Evolutionary conservation across 352 stramenopile genomes (phyloP), one percentile per base, ranked within the genome.

Genomic region (Phytophthora citrophthora): DNA sequence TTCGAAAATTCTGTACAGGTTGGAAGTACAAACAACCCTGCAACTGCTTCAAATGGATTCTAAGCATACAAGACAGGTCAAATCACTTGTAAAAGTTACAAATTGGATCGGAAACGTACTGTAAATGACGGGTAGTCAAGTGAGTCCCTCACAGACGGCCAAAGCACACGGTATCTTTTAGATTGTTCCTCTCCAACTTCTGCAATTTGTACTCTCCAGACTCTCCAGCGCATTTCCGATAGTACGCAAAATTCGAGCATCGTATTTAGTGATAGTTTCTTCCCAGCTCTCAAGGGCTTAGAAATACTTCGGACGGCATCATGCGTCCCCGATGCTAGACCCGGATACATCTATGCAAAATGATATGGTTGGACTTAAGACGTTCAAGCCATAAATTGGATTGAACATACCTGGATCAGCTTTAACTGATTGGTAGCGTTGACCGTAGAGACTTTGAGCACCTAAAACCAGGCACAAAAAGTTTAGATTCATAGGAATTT

Each of bases 61-160:
- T 74, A 29, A 44, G 7, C 0, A 4, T 50, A 34, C 3, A 39
- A 40, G 9, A 34, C 10, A 2, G 38, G 27, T 50, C 20, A 40
- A 20, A 39, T 40, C 16, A 18, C 20, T 45, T 15, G 1, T 18
- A 23, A 27, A 52, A n/a, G 1, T 5, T 34, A 34, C 29, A 10
- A 5, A 20, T 20, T 15, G 31, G 29, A n/a, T 32, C 41, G 9
- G 29, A 51, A n/a, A 50, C 74, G 29, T 54, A 83, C 77, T 44
- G 32, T 23, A 41, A 71, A 45, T 5, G 36, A 34, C 3, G 60
- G 58, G 26, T 69, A 68, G 8, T 69, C 72, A 20, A 83, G 76
- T 23, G 66, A 83, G 20, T 78, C 72, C 48, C 74, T 76, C 48
- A 86, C 56, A 8, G 68, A 78, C 18, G 77, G 74, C 74, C 74